A percentile compares a stretch with the other conserved stretches of the same genome.
Evolutionary conservation across 805 yeast species (phyloP).

Genomic region (Dipodascopsis uninucleata): DNA sequence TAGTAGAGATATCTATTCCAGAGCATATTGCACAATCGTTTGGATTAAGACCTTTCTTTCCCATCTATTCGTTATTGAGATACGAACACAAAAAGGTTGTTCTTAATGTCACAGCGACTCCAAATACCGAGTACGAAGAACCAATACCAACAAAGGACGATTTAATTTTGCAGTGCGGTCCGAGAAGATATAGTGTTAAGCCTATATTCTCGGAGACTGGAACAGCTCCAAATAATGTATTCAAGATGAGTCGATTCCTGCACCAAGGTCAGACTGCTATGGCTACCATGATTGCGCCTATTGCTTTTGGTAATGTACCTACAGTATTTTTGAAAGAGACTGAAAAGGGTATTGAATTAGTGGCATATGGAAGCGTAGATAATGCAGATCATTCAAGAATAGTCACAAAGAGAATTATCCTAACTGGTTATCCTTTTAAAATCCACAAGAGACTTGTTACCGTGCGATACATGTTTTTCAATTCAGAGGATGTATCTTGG

Average conservation of each 20-base stretch:
- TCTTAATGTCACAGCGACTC: constrained; percentile 72
- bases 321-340: constrained; percentile 66
- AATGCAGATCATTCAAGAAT: constrained; percentile 82
- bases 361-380: constrained; percentile 87
- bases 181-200: constrained; percentile 75
- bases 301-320: constrained; percentile 72
- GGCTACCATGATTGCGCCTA: constrained; percentile 87
- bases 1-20: constrained; percentile 50
- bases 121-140: constrained; percentile 85
- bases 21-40: constrained; percentile 54
- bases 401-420: constrained; percentile 78
- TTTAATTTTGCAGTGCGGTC: constrained; percentile 86
- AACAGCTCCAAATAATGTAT: constrained; percentile 76
- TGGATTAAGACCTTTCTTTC: constrained; percentile 52
- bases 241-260: constrained; percentile 77
- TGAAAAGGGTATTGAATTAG: constrained; percentile 48
- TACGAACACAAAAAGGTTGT: constrained; percentile 86
- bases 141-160: constrained; percentile 83
- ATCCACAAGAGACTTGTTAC: constrained; percentile 91
- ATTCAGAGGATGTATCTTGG: constrained; percentile 79
- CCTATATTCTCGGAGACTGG: constrained; percentile 80
- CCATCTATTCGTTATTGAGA: constrained; percentile 68
- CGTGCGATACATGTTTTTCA: constrained; percentile 95
- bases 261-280: constrained; percentile 71
- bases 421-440: constrained; percentile 93